Evolutionary conservation across 192 early-diverging fungal genomes (phyloP).

Genomic region (Coemansia aciculifera): DNA sequence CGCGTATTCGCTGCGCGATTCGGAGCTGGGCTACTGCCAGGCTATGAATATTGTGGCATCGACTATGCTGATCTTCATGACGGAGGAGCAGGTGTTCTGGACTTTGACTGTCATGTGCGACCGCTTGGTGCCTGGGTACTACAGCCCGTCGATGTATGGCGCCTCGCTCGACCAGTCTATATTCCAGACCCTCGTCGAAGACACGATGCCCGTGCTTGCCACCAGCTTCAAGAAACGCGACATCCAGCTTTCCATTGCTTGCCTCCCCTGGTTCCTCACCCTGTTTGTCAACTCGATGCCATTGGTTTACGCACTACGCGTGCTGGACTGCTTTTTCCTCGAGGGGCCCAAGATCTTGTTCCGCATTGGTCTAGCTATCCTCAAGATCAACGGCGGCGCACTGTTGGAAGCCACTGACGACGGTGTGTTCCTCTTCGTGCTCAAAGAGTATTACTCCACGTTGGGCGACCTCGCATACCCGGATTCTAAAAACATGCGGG

Average conservation of each 20-base stretch:
- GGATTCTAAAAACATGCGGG: slow-evolving; percentile 56
- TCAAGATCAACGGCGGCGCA: slow-evolving; percentile 89
- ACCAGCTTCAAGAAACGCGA: slow-evolving; percentile 83
- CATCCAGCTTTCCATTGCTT: slow-evolving; percentile 95
- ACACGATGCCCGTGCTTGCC: slow-evolving; percentile 87
- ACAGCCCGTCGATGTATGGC: slow-evolving; percentile 97
- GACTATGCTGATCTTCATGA: slow-evolving; percentile 89
- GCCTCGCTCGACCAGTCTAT: slow-evolving; percentile 95
- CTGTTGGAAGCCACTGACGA: slow-evolving; percentile 69
- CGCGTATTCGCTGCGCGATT: slow-evolving; percentile 79
- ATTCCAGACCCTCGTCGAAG: slow-evolving; percentile 84
- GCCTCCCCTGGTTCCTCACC: slow-evolving; percentile 97
- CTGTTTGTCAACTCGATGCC: slow-evolving; percentile 97
- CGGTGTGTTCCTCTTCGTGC: slow-evolving; percentile 74
- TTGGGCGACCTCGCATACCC: slow-evolving; percentile 77
- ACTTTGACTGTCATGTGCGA: slow-evolving; percentile 88
- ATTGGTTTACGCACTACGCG: slow-evolving; percentile 78
- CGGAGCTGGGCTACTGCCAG: slow-evolving; percentile 98
- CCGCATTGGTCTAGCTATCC: slow-evolving; percentile 85
- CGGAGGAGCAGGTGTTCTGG: slow-evolving; percentile 99
- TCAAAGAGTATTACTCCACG: slow-evolving; percentile 84
- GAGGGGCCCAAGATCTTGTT: slow-evolving; percentile 96
- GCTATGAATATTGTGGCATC: slow-evolving; percentile 99
- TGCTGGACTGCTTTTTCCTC: slow-evolving; percentile 97
- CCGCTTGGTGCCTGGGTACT: slow-evolving; percentile 91